Evolutionary conservation across 106 monocot genomes (phyloP), one percentile per base, ranked within the genome.

Genomic region (Vanilla planifolia): DNA sequence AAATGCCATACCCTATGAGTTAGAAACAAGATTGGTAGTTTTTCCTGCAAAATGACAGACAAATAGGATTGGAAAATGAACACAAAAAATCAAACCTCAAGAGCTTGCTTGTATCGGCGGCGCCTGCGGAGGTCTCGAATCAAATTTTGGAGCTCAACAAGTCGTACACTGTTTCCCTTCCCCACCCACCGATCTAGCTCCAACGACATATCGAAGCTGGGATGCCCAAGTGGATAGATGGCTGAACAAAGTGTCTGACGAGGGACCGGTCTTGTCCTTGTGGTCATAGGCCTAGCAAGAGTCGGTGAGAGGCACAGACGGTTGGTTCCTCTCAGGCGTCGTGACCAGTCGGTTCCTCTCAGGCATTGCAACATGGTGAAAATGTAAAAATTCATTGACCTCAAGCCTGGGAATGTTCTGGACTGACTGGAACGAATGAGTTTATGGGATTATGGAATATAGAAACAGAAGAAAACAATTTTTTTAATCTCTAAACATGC

Each of bases 151-250:
- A 88, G 68, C 72, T 88, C 83, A 13, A 59, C 65, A 23, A 52
- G 24, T 15, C 75, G 72, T 35, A 78, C 42, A 19, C 3, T 5
- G 47, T 80, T 79, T 32, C 88, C 73, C 5, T 30, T 56, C 0
- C 43, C 55, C 63, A 70, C 71, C 83, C 88, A 83, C 13, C 70
- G 63, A 17, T 88, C 83, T 63, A 88, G 79, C 70, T 66, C 82
- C 17, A 78, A 73, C 36, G 40, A 36, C 55, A 88, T 61, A 67
- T 47, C 69, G 55, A 64, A 41, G 66, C 70, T 79, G 15, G 82
- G 88, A 27, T 79, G 71, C 22, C 83, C 83, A 15, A 88, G 62
- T 19, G 88, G 88, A 41, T 65, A 71, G 21, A 88, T 43, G 48
- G 20, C 25, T 8, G 82, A 76, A 5, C 67, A 51, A 27, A 84